These are phyloP conservation scores for Microbotryum saponariae DNA, from an alignment of 1,284 basidiomycete genomes.

Conservation along the genomic window DNA sequence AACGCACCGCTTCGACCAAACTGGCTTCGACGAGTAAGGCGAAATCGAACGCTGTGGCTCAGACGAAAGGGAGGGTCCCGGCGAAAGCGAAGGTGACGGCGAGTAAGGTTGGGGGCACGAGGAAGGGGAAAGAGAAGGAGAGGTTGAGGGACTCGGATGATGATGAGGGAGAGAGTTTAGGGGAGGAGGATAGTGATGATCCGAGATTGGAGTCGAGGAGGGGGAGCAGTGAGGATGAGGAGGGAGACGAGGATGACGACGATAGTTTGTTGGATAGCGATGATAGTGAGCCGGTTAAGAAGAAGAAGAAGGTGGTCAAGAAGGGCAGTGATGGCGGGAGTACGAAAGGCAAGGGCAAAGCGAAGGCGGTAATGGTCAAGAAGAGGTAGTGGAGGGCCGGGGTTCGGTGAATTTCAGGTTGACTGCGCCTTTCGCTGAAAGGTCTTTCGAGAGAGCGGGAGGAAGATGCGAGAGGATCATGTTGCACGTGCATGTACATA, in stretches of 20 bases:
- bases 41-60: constrained; percentile 26
- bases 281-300: neutral
- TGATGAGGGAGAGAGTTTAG: neutral
- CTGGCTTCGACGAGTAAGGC: constrained; percentile 50
- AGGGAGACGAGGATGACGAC: neutral
- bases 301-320: neutral
- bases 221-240: neutral
- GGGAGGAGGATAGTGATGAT: neutral
- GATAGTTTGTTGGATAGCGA: neutral
- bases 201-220: neutral
- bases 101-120: neutral
- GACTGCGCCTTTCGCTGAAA: too few relatives aligned
- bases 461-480: too few relatives aligned
- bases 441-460: too few relatives aligned
- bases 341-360: constrained; percentile 1
- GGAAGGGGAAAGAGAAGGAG: constrained; percentile 2
- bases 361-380: neutral
- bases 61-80: neutral
- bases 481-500: too few relatives aligned
- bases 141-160: neutral
- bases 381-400: too few relatives aligned
- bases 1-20: constrained; percentile 73
- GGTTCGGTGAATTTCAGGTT: too few relatives aligned
- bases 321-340: constrained; percentile 10
- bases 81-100: neutral